A percentile compares a stretch with the other conserved stretches of the same genome.
These are phyloP conservation scores for Emericellopsis atlantica DNA, from an alignment of 2,329 filamentous ascomycete genomes.

Conservation along the genomic window DNA sequence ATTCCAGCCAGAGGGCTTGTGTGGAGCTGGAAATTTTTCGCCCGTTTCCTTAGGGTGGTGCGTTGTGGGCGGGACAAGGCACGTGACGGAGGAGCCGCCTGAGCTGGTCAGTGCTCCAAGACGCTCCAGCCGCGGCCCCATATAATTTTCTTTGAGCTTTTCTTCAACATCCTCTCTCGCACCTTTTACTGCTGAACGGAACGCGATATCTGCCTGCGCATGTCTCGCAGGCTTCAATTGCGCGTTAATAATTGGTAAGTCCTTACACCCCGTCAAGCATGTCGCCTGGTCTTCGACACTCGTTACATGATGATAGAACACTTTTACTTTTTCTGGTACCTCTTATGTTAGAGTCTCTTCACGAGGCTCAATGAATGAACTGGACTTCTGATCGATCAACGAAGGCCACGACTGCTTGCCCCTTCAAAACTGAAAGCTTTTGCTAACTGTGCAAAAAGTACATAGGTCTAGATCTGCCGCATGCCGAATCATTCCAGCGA, in stretches of 20 bases:
- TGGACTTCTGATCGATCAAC: constrained; percentile 60
- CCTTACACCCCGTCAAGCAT: background rate
- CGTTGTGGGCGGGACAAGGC: background rate
- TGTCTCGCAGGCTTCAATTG: no score
- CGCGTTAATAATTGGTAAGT: background rate
- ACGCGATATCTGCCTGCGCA: no score
- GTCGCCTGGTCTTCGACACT: background rate
- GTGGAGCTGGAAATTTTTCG: constrained; percentile 29
- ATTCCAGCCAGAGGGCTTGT: constrained; percentile 12
- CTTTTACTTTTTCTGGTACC: constrained; percentile 81
- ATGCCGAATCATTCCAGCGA: no score
- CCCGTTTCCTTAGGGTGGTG: constrained; percentile 29
- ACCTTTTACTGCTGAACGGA: no score
- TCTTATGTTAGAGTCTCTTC: constrained; percentile 72
- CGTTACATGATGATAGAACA: constrained; percentile 58
- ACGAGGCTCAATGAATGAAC: constrained; percentile 61
- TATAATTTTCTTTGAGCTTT: background rate
- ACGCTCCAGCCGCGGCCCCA: background rate
- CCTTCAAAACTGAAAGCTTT: background rate
- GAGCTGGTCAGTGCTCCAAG: background rate
- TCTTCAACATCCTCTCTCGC: background rate
- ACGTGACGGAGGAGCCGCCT: background rate
- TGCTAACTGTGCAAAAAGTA: no score
- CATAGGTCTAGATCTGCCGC: no score
- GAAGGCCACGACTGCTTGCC: background rate